These are phyloP conservation scores for Sugiyamaella boreocaroliniensis DNA, from an alignment of 805 yeast species.

Conservation along the genomic window DNA sequence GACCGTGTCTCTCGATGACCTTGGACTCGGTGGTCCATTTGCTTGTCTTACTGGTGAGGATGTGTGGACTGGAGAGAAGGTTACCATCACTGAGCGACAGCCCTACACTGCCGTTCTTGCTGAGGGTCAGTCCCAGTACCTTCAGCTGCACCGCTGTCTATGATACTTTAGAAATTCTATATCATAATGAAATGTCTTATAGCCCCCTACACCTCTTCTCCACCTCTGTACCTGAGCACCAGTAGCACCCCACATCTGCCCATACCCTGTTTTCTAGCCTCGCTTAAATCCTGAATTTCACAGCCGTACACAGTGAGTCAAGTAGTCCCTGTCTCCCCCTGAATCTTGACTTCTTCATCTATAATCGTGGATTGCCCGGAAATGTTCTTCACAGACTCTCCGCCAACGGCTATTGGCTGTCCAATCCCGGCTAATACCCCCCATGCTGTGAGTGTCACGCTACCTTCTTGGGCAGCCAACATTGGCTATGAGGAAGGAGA, in stretches of 20 bases:
- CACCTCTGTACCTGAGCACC: too few species aligned
- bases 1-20: constrained; percentile 5
- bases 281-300: neutral
- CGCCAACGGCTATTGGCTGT: constrained; percentile 54
- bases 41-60: neutral
- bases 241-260: neutral
- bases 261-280: neutral
- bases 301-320: neutral
- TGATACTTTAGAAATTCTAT: neutral
- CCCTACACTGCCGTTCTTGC: constrained; percentile 1
- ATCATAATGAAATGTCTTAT: too few species aligned
- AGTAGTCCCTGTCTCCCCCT: neutral
- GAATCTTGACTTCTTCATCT: neutral
- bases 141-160: neutral
- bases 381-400: constrained; percentile 18
- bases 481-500: constrained; percentile 91
- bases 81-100: neutral
- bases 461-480: constrained; percentile 92
- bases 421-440: constrained; percentile 85
- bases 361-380: neutral
- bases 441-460: constrained; percentile 90
- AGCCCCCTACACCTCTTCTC: too few species aligned
- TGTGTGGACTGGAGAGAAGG: constrained; percentile 6
- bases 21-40: constrained; percentile 1
- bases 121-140: constrained; percentile 6